Percentiles rank a stretch among this genome's conserved stretches.
Conservation (phyloP, 2,329 filamentous ascomycete species). For the Lachnellula cervina region DNA sequence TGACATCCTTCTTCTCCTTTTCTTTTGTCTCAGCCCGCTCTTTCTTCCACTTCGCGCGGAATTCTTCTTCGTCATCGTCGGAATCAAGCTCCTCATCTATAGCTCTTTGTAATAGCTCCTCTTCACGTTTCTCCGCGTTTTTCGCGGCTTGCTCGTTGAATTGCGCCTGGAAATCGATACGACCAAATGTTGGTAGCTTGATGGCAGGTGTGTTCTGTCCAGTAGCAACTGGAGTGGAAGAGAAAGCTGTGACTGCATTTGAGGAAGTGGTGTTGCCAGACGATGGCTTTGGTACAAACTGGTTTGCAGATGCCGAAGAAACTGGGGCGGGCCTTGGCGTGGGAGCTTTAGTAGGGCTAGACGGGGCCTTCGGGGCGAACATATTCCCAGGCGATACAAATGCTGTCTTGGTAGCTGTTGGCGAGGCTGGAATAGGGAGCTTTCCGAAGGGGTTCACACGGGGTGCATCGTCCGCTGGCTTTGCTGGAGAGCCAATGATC, state of each 20-base stretch:
- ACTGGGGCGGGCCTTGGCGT: slow-evolving; percentile 7
- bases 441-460: slow-evolving; percentile 26
- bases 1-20: slow-evolving; percentile 19
- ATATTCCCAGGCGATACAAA: slow-evolving; percentile 3
- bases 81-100: slow-evolving; percentile 29
- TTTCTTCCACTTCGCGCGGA: slow-evolving; percentile 20
- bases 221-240: neutral
- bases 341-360: neutral
- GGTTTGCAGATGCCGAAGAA: neutral
- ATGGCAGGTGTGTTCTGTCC: slow-evolving; percentile 2
- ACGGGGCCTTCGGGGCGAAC: neutral
- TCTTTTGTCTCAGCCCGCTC: slow-evolving; percentile 18
- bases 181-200: slow-evolving; percentile 24
- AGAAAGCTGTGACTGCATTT: slow-evolving; percentile 9
- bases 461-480: slow-evolving; percentile 14
- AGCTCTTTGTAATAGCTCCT: slow-evolving; percentile 24
- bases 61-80: slow-evolving; percentile 27
- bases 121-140: slow-evolving; percentile 20
- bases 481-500: slow-evolving; percentile 5
- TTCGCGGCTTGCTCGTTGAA: slow-evolving; percentile 19
- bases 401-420: slow-evolving; percentile 3
- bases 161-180: slow-evolving; percentile 22
- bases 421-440: slow-evolving; percentile 18
- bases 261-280: slow-evolving; percentile 3
- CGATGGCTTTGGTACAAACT: slow-evolving; percentile 8